A percentile compares a stretch with the other conserved stretches of the same genome.
These are phyloP conservation scores for Ceriops tagal DNA, from an alignment of 345 rosid species.

Conservation along the genomic window DNA sequence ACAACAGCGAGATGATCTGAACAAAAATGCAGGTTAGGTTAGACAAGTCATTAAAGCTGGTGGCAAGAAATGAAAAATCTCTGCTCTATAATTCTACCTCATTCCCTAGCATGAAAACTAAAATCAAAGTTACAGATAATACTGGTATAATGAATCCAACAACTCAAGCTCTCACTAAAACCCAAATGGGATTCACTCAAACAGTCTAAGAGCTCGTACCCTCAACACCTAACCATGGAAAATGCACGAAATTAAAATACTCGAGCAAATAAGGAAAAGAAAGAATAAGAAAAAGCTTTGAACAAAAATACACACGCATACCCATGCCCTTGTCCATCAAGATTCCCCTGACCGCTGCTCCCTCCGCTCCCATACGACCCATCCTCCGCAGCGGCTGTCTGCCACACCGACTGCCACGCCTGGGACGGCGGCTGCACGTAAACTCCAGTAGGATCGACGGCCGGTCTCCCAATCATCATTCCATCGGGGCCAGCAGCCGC, in stretches of 20 bases:
- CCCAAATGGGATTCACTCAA: background rate
- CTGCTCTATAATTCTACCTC: background rate
- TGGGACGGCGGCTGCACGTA: constrained; percentile 85
- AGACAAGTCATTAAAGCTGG: too few relatives aligned
- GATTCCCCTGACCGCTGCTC: constrained; percentile 65
- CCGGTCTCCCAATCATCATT: constrained; percentile 91
- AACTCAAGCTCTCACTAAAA: background rate
- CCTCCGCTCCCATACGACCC: constrained; percentile 66
- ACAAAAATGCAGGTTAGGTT: background rate
- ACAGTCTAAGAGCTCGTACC: background rate
- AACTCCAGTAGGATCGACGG: constrained; percentile 66
- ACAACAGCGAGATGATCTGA: background rate
- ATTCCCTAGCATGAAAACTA: background rate
- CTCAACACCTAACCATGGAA: background rate
- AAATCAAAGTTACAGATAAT: background rate
- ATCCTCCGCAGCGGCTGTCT: constrained; percentile 55
- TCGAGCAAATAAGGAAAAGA: too few relatives aligned
- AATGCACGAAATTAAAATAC: too few relatives aligned
- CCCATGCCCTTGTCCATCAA: constrained; percentile 36
- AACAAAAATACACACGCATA: too few relatives aligned
- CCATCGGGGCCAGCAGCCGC: constrained; percentile 46
- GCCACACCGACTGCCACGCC: constrained; percentile 97
- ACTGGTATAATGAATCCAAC: background rate
- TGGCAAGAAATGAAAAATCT: background rate
- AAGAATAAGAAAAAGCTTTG: too few relatives aligned